Evolutionary conservation across 2,329 filamentous ascomycete species (phyloP).

Genomic region (Ascochyta viciae-villosae): DNA sequence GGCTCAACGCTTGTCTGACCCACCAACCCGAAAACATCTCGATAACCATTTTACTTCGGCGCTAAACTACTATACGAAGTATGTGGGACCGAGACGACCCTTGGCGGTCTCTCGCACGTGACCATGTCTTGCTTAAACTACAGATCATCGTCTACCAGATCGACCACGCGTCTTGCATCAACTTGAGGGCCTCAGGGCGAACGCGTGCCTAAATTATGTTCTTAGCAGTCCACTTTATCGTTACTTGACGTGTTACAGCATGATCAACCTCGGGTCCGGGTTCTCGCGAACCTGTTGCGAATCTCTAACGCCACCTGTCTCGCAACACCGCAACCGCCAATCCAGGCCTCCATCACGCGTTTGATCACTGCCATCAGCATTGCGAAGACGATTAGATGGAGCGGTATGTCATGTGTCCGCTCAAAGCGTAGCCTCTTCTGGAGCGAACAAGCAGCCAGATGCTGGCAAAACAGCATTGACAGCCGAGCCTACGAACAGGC

Average conservation of each 20-base stretch:
- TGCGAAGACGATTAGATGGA: constrained; percentile 19
- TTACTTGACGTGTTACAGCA: constrained; percentile 21
- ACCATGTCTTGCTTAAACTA: constrained; percentile 3
- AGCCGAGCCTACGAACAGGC: constrained; percentile 25
- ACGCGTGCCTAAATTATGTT: constrained; percentile 7
- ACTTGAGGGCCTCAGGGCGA: constrained; percentile 4
- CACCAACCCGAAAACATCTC: too few relatives aligned
- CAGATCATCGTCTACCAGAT: background rate
- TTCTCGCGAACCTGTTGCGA: constrained; percentile 31
- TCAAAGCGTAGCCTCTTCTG: constrained; percentile 30
- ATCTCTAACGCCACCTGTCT: constrained; percentile 42
- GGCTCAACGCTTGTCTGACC: too few relatives aligned
- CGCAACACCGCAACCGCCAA: constrained; percentile 31
- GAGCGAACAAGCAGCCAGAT: constrained; percentile 27
- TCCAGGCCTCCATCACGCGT: constrained; percentile 17
- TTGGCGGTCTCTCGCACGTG: background rate
- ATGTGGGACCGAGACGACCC: too few relatives aligned
- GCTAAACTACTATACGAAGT: too few relatives aligned
- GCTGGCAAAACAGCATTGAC: constrained; percentile 41
- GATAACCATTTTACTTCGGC: background rate
- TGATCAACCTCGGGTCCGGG: constrained; percentile 29
- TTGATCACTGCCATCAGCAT: constrained; percentile 32
- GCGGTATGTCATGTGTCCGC: constrained; percentile 26
- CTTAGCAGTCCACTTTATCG: constrained; percentile 27
- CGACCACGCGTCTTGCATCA: constrained; percentile 16